Evolutionary conservation across 2,329 filamentous ascomycete species (phyloP).

Genomic region (Talaromyces sp.): DNA sequence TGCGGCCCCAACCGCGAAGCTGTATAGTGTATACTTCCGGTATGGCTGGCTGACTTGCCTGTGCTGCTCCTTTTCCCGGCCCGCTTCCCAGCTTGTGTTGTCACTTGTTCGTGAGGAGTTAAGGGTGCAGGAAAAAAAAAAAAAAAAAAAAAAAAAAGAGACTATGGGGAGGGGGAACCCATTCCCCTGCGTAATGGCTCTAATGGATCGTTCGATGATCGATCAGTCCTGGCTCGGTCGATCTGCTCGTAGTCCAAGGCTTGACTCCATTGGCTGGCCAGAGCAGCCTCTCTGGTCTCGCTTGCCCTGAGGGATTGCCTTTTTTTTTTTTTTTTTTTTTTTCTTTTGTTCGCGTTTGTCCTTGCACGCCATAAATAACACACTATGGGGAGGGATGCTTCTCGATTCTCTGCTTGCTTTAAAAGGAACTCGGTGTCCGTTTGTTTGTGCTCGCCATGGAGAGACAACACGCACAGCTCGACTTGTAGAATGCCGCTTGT

Average conservation of each 20-base stretch:
- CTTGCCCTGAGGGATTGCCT: background rate
- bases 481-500: background rate
- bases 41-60: constrained; percentile 4
- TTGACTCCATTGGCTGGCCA: background rate
- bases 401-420: background rate
- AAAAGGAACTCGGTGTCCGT: background rate
- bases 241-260: background rate
- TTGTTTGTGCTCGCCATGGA: background rate
- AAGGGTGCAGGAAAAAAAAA: too few relatives aligned
- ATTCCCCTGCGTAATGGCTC: background rate
- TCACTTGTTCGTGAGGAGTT: background rate
- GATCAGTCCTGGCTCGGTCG: background rate
- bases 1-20: background rate
- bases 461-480: background rate
- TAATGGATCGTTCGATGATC: background rate
- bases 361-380: background rate
- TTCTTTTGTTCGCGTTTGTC: background rate
- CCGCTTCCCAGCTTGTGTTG: background rate
- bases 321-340: background rate
- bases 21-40: background rate
- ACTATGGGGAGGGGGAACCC: background rate
- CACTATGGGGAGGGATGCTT: background rate
- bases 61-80: background rate
- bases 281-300: background rate
- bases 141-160: background rate